Evolutionary conservation across 768 basidiomycete species (phyloP).

Genomic region (Boletus sensibilis): DNA sequence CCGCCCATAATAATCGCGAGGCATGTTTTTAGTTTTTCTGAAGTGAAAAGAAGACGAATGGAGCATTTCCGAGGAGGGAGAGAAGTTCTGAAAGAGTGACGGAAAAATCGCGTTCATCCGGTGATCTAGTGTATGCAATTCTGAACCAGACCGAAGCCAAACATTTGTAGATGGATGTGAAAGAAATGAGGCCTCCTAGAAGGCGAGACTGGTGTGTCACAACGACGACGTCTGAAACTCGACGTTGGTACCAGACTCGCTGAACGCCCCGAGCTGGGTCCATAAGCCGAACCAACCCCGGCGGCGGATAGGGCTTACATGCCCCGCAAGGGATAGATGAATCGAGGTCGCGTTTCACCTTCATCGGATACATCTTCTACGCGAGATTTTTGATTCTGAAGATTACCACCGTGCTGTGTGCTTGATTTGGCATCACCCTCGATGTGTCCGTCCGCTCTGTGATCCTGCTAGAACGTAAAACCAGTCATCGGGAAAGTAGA

Average conservation of each 20-base stretch:
- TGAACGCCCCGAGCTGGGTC: background rate
- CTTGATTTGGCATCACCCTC: background rate
- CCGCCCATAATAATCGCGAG: slow-evolving; percentile 1
- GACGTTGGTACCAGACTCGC: background rate
- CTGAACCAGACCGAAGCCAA: slow-evolving; percentile 13
- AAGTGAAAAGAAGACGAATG: slow-evolving; percentile 11
- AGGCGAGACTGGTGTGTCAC: background rate
- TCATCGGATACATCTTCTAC: background rate
- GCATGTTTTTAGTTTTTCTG: slow-evolving; percentile 15
- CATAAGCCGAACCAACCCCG: no score
- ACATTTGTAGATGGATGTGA: background rate
- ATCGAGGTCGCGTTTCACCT: no score
- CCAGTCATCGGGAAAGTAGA: background rate
- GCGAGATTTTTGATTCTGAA: background rate
- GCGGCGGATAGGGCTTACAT: no score
- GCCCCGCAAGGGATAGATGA: no score
- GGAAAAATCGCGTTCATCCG: background rate
- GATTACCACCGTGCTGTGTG: background rate
- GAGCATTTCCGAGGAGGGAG: slow-evolving; percentile 2
- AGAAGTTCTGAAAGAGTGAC: background rate
- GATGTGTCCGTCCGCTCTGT: background rate
- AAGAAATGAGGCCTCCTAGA: background rate
- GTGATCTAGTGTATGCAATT: slow-evolving; percentile 2
- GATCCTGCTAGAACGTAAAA: no score
- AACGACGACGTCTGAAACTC: background rate